phyloP scores from a whole-genome alignment of 2,329 filamentous ascomycete species.

The Calcarisporium arbuscula region DNA sequence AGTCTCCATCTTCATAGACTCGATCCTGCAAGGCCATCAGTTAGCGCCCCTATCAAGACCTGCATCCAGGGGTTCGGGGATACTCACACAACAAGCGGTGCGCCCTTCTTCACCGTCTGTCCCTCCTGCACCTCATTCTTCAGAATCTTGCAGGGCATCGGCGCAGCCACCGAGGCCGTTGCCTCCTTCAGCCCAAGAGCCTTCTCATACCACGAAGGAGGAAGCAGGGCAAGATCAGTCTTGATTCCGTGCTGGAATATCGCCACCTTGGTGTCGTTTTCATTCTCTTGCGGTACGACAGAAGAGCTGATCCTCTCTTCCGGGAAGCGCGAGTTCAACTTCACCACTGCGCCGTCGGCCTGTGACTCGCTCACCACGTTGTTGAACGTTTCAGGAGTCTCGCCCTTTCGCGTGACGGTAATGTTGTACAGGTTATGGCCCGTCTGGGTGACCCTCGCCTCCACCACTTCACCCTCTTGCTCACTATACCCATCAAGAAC shows the following conservation, averaged over 20 bases:
- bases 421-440: slow-evolving; percentile 41
- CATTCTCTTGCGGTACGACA: slow-evolving; percentile 53
- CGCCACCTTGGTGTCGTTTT: slow-evolving; percentile 56
- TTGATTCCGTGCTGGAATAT: slow-evolving; percentile 68
- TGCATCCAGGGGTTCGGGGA: neutral
- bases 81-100: slow-evolving; percentile 74
- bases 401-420: slow-evolving; percentile 34
- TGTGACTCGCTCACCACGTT: slow-evolving; percentile 37
- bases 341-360: slow-evolving; percentile 19
- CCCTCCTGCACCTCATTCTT: slow-evolving; percentile 83
- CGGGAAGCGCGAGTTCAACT: slow-evolving; percentile 60
- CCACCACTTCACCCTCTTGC: slow-evolving; percentile 56
- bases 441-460: slow-evolving; percentile 43
- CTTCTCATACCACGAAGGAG: slow-evolving; percentile 78
- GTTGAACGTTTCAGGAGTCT: slow-evolving; percentile 32
- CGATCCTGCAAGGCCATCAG: slow-evolving; percentile 45
- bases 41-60: neutral
- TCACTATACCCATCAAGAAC: slow-evolving; percentile 56
- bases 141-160: slow-evolving; percentile 96
- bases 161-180: slow-evolving; percentile 76
- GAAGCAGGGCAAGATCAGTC: slow-evolving; percentile 50
- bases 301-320: slow-evolving; percentile 74
- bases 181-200: slow-evolving; percentile 77
- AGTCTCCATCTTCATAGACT: slow-evolving; percentile 89
- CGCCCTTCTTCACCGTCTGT: slow-evolving; percentile 74